A percentile compares a stretch with the other conserved stretches of the same genome.
Evolutionary conservation across 1,284 basidiomycete genomes (phyloP).

Genomic region (Volvariella surrecta): DNA sequence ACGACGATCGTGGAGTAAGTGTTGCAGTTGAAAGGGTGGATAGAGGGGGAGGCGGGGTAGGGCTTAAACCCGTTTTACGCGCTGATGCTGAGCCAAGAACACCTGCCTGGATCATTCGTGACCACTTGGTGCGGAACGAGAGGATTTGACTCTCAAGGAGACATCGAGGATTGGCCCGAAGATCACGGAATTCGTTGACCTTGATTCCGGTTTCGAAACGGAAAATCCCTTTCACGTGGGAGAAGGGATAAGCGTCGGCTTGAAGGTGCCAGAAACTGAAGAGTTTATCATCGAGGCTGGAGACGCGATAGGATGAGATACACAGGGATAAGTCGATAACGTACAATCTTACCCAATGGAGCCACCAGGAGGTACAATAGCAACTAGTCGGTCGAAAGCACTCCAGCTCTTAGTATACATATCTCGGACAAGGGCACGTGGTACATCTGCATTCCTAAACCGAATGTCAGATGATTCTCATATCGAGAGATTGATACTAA

Average conservation of each 20-base stretch:
- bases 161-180: constrained; percentile 77
- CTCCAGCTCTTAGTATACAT: constrained; percentile 90
- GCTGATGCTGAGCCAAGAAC: constrained; percentile 27
- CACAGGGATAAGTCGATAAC: constrained; percentile 2
- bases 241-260: constrained; percentile 61
- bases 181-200: constrained; percentile 77
- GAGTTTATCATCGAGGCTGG: constrained; percentile 77
- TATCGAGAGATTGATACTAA: constrained; percentile 19
- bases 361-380: constrained; percentile 79
- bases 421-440: constrained; percentile 73
- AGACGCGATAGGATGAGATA: constrained; percentile 4
- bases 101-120: constrained; percentile 59
- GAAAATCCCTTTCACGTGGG: constrained; percentile 77
- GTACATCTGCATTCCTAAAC: constrained; percentile 71
- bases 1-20: constrained; percentile 14
- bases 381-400: constrained; percentile 75
- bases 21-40: constrained; percentile 15
- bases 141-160: constrained; percentile 71
- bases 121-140: constrained; percentile 72
- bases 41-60: constrained; percentile 21
- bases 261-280: constrained; percentile 83
- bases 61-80: constrained; percentile 22
- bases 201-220: constrained; percentile 80
- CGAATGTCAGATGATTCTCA: neutral
- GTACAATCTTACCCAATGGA: constrained; percentile 63